phyloP scores from a whole-genome alignment of 306 rosid genomes.

The Prunus persica region DNA sequence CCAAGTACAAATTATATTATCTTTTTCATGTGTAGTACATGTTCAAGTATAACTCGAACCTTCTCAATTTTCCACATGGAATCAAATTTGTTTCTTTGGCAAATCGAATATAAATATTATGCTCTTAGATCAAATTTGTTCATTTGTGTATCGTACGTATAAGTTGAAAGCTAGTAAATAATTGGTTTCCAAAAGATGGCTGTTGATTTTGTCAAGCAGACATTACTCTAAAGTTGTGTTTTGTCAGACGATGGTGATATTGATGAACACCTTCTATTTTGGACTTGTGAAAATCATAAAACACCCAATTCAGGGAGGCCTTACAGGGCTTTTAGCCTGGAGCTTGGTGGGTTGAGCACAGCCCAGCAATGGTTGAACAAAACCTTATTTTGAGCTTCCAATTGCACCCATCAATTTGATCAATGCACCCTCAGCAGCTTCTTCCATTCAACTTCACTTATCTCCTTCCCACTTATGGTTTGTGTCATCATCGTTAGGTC shows the following conservation, averaged over 20 bases:
- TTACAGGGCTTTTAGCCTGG: not conserved
- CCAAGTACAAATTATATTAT: not conserved
- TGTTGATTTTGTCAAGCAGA: not conserved
- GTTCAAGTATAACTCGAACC: too few species aligned
- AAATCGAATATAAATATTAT: too few species aligned
- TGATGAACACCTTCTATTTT: not conserved
- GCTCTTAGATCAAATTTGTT: too few species aligned
- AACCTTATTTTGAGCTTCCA: too few species aligned
- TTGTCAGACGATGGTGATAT: not conserved
- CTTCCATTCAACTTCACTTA: slow-evolving; percentile 57
- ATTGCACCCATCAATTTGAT: too few species aligned
- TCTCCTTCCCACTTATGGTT: slow-evolving; percentile 25
- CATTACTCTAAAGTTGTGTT: too few species aligned
- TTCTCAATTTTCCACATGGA: too few species aligned
- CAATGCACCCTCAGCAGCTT: slow-evolving; percentile 18
- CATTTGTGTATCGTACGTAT: too few species aligned
- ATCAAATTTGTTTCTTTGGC: too few species aligned
- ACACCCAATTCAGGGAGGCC: not conserved
- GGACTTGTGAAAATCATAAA: not conserved
- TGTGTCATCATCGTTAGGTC: slow-evolving; percentile 49
- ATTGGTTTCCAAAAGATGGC: not conserved
- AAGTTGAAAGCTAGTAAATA: not conserved
- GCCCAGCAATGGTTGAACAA: too few species aligned
- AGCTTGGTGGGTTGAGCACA: not conserved
- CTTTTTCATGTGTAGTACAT: too few species aligned